phyloP scores from a whole-genome alignment of 306 rosid species.

The Trifolium repens region DNA sequence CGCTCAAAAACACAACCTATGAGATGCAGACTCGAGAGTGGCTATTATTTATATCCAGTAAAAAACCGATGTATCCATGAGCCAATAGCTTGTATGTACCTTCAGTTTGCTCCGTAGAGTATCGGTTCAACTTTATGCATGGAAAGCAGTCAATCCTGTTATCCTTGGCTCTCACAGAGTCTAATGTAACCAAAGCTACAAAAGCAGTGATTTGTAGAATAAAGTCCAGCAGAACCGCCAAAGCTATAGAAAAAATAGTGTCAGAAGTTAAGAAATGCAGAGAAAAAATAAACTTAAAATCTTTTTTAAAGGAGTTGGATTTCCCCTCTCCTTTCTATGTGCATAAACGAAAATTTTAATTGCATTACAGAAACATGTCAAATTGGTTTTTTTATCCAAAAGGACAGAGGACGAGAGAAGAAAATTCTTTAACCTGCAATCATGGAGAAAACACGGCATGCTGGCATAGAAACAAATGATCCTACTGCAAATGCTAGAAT shows the following conservation, averaged over 20 bases:
- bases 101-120: slow-evolving; percentile 58
- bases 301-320: slow-evolving; percentile 14
- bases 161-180: slow-evolving; percentile 81
- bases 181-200: slow-evolving; percentile 81
- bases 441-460: slow-evolving; percentile 98
- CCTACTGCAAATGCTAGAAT: slow-evolving; percentile 96
- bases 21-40: slow-evolving; percentile 18
- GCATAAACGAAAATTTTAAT: slow-evolving; percentile 5
- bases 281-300: slow-evolving; percentile 34
- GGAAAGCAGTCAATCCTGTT: slow-evolving; percentile 91
- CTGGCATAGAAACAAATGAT: slow-evolving; percentile 92
- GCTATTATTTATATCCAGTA: slow-evolving; percentile 23
- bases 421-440: slow-evolving; percentile 74
- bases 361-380: background rate
- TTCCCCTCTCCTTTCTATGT: slow-evolving; percentile 2
- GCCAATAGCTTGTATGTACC: slow-evolving; percentile 53
- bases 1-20: slow-evolving; percentile 6
- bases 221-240: slow-evolving; percentile 96
- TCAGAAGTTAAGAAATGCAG: slow-evolving; percentile 16
- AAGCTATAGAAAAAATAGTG: slow-evolving; percentile 57
- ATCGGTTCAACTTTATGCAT: slow-evolving; percentile 67
- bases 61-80: slow-evolving; percentile 25
- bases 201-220: slow-evolving; percentile 93
- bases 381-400: slow-evolving; percentile 1
- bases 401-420: slow-evolving; percentile 24